These are phyloP conservation scores for Saccharomyces hybrid DNA, from an alignment of 1,139 yeast genomes.

Conservation along the genomic window DNA sequence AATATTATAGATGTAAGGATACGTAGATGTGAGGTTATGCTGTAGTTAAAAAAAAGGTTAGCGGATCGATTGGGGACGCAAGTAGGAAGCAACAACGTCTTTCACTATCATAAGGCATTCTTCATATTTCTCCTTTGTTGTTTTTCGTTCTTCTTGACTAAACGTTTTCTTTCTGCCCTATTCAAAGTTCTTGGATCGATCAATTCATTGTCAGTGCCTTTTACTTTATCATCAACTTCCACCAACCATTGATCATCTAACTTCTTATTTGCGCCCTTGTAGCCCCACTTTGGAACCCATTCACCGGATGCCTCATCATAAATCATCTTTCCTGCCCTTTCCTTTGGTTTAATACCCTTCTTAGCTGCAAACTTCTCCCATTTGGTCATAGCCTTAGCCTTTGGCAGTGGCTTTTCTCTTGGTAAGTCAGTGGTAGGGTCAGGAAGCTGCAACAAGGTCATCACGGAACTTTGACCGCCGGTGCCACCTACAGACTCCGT, in stretches of 20 bases:
- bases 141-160: constrained; percentile 76
- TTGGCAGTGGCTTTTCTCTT: constrained; percentile 92
- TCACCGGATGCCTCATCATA: constrained; percentile 84
- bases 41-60: not conserved
- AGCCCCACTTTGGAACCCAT: constrained; percentile 99
- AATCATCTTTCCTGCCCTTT: constrained; percentile 82
- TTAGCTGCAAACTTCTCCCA: constrained; percentile 96
- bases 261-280: constrained; percentile 83
- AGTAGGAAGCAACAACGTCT: not conserved
- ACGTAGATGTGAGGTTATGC: not conserved
- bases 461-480: constrained; percentile 57
- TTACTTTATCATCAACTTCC: constrained; percentile 73
- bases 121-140: constrained; percentile 80
- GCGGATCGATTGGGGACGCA: not conserved
- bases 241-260: constrained; percentile 92
- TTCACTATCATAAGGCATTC: constrained; percentile 21
- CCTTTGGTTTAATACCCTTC: constrained; percentile 89
- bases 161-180: constrained; percentile 76
- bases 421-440: constrained; percentile 79
- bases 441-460: constrained; percentile 80
- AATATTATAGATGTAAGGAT: not conserved
- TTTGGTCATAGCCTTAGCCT: constrained; percentile 82
- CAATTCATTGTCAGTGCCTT: constrained; percentile 59
- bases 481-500: constrained; percentile 60
- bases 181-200: constrained; percentile 77